phyloP scores from a whole-genome alignment of 805 yeast species.

The Wickerhamiella sorbophila region DNA sequence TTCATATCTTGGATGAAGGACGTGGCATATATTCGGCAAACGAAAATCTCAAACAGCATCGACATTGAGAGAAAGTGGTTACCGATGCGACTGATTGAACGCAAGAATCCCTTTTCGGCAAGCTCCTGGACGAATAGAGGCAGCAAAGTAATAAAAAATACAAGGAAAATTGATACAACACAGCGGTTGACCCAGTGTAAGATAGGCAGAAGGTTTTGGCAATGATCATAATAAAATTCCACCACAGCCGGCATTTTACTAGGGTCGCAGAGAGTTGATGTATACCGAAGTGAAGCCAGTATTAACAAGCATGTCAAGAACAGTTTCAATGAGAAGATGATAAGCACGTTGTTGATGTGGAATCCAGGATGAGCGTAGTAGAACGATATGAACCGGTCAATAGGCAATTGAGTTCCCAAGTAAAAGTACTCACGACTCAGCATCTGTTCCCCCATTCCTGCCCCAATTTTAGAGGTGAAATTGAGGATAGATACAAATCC shows the following conservation, averaged over 20 bases:
- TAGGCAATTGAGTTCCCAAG: constrained; percentile 59
- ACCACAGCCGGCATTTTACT: constrained; percentile 45
- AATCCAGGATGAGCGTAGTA: constrained; percentile 82
- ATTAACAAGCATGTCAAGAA: constrained; percentile 45
- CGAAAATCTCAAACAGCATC: constrained; percentile 68
- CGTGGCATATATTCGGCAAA: constrained; percentile 60
- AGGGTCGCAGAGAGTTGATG: constrained; percentile 46
- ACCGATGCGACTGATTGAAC: constrained; percentile 45
- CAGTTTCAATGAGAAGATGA: constrained; percentile 52
- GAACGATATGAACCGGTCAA: constrained; percentile 65
- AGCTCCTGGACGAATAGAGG: constrained; percentile 68
- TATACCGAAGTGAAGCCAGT: constrained; percentile 48
- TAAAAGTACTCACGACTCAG: constrained; percentile 70
- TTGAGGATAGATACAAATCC: constrained; percentile 74
- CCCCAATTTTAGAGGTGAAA: constrained; percentile 74
- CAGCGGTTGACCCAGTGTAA: constrained; percentile 62
- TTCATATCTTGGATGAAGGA: constrained; percentile 53
- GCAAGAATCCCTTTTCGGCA: constrained; percentile 61
- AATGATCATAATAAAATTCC: constrained; percentile 46
- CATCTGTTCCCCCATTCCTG: constrained; percentile 86
- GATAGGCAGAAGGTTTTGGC: constrained; percentile 56
- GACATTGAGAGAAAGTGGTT: constrained; percentile 60
- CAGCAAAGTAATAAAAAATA: constrained; percentile 57
- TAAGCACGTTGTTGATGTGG: constrained; percentile 65
- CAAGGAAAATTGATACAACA: constrained; percentile 57